Base-by-base conservation (phyloP, 202 grass and related monocot genomes). In the Hordeum pubiflorum region DNA sequence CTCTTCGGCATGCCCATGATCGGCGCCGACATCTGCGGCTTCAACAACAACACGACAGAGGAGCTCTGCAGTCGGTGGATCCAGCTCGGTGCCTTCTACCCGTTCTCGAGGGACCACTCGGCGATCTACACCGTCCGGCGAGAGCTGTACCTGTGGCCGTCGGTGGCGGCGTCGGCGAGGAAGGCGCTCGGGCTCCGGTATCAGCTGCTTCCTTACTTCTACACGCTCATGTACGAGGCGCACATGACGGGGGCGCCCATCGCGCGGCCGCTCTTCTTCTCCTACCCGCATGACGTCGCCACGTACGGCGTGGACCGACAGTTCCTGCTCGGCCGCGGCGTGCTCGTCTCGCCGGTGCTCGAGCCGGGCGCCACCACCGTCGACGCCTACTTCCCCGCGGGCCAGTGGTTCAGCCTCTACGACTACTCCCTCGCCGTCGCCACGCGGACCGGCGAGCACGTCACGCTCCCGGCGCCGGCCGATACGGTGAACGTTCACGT, bases 71-170 rank as follows among this genome's bases (percentile, higher is more conserved):
- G 34, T 8, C 76, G 94, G 0, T 97, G 94, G 94, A 97, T 97
- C 74, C 94, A 97, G 87, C 82, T 97, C 8, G 94, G 94, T 2
- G 94, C 94, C 8, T 97, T 97, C 91, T 97, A 93, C 81, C 94
- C 94, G 3, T 93, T 93, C 79, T n/a, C 94, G 32, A 90, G 94
- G 85, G 94, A 89, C 22, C 94, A 97, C 43, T 93, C 94, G 6
- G 60, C 63, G 5, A 87, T 73, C n/a, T 1, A 14, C 44, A 87
- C 87, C 8, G 37, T 76, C 24, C 85, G 89, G 7, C 91, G 68
- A 2, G 94, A 97, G 89, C 85, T 88, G 7, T 97, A 97, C 39
- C 21, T 91, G 7, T 93, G 91, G 94, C 83, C 84, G 18, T 83
- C 91, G 13, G 94, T 97, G 20, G 58, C 91, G 12, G 43, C 27